Percentiles rank a stretch among this genome's conserved stretches.
These are phyloP conservation scores for Didymella pomorum DNA, from an alignment of 2,329 filamentous ascomycete species.

Conservation along the genomic window DNA sequence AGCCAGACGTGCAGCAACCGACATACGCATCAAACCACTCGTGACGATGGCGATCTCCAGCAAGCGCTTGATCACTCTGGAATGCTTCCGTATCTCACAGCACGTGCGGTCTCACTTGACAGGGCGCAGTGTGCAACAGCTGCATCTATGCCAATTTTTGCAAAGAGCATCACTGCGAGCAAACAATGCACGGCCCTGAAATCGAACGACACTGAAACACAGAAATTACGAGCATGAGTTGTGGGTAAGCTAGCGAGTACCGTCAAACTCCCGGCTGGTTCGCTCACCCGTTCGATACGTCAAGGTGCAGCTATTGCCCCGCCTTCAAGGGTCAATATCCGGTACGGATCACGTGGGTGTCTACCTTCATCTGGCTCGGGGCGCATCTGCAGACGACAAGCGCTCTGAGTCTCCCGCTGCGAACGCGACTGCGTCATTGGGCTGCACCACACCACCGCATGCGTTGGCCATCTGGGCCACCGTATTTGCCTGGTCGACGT, in stretches of 20 bases:
- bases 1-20: conserved; percentile 43
- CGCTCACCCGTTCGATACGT: conserved; percentile 32
- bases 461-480: neutral
- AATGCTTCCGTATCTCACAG: conserved; percentile 31
- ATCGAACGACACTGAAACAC: conserved; percentile 34
- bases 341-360: conserved; percentile 32
- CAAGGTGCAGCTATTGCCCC: conserved; percentile 36
- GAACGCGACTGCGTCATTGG: conserved; percentile 4
- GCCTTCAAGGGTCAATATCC: conserved; percentile 2
- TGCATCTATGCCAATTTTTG: conserved; percentile 9
- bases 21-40: conserved; percentile 31
- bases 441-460: conserved; percentile 1
- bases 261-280: conserved; percentile 15
- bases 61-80: conserved; percentile 21
- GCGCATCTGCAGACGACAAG: neutral
- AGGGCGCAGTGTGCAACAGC: conserved; percentile 15
- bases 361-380: conserved; percentile 16
- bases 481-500: neutral
- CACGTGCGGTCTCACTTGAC: conserved; percentile 34
- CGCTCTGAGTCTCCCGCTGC: neutral
- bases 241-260: conserved; percentile 24
- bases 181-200: conserved; percentile 21
- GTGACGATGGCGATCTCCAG: conserved; percentile 29
- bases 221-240: conserved; percentile 24
- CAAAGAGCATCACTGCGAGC: conserved; percentile 11